Base-by-base conservation (phyloP, 164 flowering plant species). In the Dillenia suffruticosa region DNA sequence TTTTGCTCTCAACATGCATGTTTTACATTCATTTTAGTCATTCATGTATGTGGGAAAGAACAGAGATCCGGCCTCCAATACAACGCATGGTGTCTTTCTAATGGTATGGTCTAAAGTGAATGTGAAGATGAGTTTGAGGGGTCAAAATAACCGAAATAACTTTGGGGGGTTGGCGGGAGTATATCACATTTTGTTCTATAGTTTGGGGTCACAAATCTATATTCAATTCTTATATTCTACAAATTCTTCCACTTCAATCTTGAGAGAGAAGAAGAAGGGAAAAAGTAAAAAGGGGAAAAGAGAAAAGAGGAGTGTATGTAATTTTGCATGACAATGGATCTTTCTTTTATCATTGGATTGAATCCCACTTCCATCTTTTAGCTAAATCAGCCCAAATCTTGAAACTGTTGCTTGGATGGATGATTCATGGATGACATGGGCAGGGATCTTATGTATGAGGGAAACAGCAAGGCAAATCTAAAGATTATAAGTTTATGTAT, bases 401-500 rank as follows among this genome's bases (percentile, higher is more conserved):
- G 19, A 63, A 56, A 67, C 49, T 64, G 54, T 61, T 70, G 72
- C 72, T 12, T n/a, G 12, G 63, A 19, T 22, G 52, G 52, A 60
- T 47, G 45, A 13, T 12, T 32, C 6, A 32, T 44, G 32, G 32
- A 53, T 53, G 47, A 13, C 32, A 49, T 12, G 10, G 9, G 2
- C 19, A 14, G 15, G n/a, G 32, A 32, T 17, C 58, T 48, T 46
- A 17, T 47, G 16, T 8, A 67, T n/a, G 65, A 71, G 75, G 70
- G 68, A 75, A 65, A 68, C 70, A 61, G 74, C 74, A 50, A 67
- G 49, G 64, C 70, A 69, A 67, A 12, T 11, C 26, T 57, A 16
- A 10, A 11, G 24, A 1, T 12, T n/a, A 19, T 13, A 47, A 52
- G 10, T 57, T 17, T 12, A 19, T 49, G 12, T 58, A 15, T 63